Conservation (phyloP, 148 eudicot species). For the Rhododendron molle region DNA sequence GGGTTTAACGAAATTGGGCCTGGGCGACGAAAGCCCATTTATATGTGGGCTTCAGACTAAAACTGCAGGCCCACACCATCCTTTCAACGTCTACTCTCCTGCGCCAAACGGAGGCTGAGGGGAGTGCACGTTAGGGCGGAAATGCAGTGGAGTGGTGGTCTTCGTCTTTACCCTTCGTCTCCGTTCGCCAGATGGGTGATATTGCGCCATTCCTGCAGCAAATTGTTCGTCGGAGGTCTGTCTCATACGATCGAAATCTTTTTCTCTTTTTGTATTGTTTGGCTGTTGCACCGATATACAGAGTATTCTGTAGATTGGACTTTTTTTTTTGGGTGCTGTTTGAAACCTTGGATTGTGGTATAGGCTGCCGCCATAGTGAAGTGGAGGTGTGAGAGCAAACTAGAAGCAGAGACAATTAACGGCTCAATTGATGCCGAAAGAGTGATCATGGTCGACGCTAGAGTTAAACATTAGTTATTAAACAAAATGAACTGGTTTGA, state of each 20-base stretch:
- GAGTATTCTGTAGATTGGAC: neutral
- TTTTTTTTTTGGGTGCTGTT: neutral
- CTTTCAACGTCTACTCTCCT: neutral
- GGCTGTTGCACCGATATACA: neutral
- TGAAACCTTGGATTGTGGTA: neutral
- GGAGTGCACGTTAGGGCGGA: neutral
- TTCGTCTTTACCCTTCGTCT: neutral
- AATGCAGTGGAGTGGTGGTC: slow-evolving; percentile 5
- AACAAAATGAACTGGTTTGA: neutral
- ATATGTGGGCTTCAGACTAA: neutral
- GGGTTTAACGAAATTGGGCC: neutral
- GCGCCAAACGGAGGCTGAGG: neutral
- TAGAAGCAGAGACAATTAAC: neutral
- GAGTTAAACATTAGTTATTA: neutral
- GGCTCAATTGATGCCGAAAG: neutral
- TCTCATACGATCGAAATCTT: neutral
- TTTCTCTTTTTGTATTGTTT: neutral
- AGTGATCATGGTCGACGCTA: neutral
- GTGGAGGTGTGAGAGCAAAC: neutral
- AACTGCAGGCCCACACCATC: neutral
- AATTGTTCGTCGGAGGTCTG: slow-evolving; percentile 51
- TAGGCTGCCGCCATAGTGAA: neutral
- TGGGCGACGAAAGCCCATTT: neutral
- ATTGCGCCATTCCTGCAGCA: slow-evolving; percentile 27
- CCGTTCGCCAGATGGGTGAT: slow-evolving; percentile 16